phyloP scores from a whole-genome alignment of 257 asterid genomes.

The Verbascum thapsus region DNA sequence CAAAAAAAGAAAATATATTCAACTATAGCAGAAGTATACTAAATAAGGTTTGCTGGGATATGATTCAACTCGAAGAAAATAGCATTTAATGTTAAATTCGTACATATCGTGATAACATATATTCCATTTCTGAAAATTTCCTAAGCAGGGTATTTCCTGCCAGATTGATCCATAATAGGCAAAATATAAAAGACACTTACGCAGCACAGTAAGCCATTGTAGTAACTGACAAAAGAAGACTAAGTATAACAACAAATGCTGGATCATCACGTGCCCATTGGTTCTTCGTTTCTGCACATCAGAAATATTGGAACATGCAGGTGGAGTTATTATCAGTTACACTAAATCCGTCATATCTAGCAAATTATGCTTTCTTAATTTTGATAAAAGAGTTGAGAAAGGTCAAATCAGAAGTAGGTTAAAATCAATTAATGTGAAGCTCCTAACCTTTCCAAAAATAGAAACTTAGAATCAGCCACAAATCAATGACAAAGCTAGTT shows the following conservation, averaged over 20 bases:
- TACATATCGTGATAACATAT: slow-evolving; percentile 8
- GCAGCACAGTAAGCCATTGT: slow-evolving; percentile 92
- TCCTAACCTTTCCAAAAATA: background rate
- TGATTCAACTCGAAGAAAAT: slow-evolving; percentile 20
- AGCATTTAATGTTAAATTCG: slow-evolving; percentile 3
- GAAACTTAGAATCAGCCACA: background rate
- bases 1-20: background rate
- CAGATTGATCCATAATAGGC: slow-evolving; percentile 9
- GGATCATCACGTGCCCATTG: slow-evolving; percentile 99
- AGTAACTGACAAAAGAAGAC: slow-evolving; percentile 78
- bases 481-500: background rate
- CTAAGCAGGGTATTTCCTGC: slow-evolving; percentile 7
- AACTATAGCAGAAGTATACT: slow-evolving; percentile 5
- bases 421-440: slow-evolving; percentile 19
- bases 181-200: slow-evolving; percentile 51
- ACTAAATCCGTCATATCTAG: slow-evolving; percentile 22
- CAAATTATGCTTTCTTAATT: background rate
- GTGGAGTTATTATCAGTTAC: slow-evolving; percentile 22
- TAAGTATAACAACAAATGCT: slow-evolving; percentile 90
- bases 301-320: background rate
- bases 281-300: slow-evolving; percentile 87
- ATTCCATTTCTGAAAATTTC: slow-evolving; percentile 1
- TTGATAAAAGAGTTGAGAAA: slow-evolving; percentile 3
- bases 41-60: background rate
- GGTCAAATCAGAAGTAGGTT: slow-evolving; percentile 14